Evolutionary conservation across 2,329 filamentous ascomycete species (phyloP).

Genomic region (Scedosporium dehoogii): DNA sequence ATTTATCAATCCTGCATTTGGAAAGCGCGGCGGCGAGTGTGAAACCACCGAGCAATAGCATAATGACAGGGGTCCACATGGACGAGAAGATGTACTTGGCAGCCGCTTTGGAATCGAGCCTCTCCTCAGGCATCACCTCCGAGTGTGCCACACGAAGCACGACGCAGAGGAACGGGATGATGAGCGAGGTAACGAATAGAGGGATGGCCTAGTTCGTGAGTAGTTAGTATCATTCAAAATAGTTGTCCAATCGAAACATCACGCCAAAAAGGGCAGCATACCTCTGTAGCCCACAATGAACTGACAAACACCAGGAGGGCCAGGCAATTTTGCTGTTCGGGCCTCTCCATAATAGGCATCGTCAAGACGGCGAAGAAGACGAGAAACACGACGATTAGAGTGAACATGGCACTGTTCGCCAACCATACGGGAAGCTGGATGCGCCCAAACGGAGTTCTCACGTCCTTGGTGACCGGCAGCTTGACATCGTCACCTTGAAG

Average conservation of each 20-base stretch:
- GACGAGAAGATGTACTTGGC: conserved; percentile 79
- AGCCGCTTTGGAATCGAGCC: conserved; percentile 71
- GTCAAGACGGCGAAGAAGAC: conserved; percentile 67
- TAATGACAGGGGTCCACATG: conserved; percentile 99
- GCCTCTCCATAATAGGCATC: conserved; percentile 71
- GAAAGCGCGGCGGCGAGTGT: conserved; percentile 90
- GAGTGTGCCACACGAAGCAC: conserved; percentile 74
- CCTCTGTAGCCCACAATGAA: conserved; percentile 92
- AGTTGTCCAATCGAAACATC: neutral
- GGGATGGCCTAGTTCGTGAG: conserved; percentile 63
- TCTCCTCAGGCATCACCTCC: conserved; percentile 55
- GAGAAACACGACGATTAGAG: conserved; percentile 57
- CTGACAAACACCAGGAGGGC: conserved; percentile 91
- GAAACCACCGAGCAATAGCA: conserved; percentile 93
- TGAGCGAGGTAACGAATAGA: conserved; percentile 87
- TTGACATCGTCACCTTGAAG: conserved; percentile 79
- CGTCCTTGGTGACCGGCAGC: conserved; percentile 49
- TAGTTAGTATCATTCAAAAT: conserved; percentile 9
- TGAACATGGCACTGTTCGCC: conserved; percentile 70
- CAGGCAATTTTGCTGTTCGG: conserved; percentile 92
- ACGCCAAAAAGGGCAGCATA: conserved; percentile 26
- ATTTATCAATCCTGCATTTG: conserved; percentile 96
- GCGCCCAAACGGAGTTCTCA: conserved; percentile 71
- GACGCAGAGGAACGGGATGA: conserved; percentile 89
- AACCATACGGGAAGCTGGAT: conserved; percentile 74